Evolutionary conservation across 2,329 filamentous ascomycete species (phyloP), one percentile per base, ranked within the genome.

Genomic region (Penicillium paneum): DNA sequence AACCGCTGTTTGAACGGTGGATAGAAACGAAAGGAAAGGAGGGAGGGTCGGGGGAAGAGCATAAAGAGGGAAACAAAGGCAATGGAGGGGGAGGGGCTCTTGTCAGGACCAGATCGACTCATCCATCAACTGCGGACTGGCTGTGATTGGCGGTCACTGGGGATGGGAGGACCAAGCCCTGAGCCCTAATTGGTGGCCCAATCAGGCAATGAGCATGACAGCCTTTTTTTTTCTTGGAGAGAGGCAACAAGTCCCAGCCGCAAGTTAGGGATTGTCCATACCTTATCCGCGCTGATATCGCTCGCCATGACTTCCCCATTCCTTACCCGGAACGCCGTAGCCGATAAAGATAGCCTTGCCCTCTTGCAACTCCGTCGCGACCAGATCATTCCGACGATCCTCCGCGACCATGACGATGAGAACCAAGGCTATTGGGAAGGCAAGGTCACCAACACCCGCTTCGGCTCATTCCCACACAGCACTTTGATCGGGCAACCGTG

Each of bases 321-420:
- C 64, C 81, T 97, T 36, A 83, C 88, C 49, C 86, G 89, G 0
- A 85, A 86, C 15, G 68, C 79, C 3, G 74, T 76, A 19, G 86
- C 92, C 4, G 77, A 80, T 11, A 76, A 84, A 21, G 81, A 88
- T 63, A 81, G 81, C 3, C 83, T 97, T 41, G 89, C 91, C 26
- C 88, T 97, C 58, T 81, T 97, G 54, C 90, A 96, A 70, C 83
- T 99, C 49, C 93, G 90, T 57, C 88, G 92, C 74, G 92, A 97
- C 73, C 87, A 88, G 58, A 85, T 92, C 59, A 81, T 91, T 36
- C 91, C 93, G 8, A 79, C 91, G 26, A 85, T 89, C 57, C 82
- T 92, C 28, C 79, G 82, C 59, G 77, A 83, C 29, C 80, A 81
- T 21, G 80, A 83, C 35, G 84, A 84, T 49, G 81, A 83, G 39